Evolutionary conservation across 371 early-diverging fungal species (phyloP).

Genomic region (Cokeromyces recurvatus): DNA sequence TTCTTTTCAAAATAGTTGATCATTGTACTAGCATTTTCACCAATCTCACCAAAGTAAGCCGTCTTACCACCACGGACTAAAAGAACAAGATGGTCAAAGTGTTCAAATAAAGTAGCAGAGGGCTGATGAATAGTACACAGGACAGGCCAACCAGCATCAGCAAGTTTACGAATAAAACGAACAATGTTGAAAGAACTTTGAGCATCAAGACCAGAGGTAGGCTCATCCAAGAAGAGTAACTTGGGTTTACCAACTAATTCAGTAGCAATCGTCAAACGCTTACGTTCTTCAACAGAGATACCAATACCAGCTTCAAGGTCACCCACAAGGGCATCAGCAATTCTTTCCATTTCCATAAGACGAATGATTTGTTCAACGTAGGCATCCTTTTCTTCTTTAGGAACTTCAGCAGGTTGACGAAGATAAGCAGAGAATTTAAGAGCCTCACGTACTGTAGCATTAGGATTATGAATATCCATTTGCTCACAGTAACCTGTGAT

Average conservation of each 20-base stretch:
- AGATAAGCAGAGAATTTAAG: slow-evolving; percentile 69
- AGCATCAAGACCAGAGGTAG: slow-evolving; percentile 76
- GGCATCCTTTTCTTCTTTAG: slow-evolving; percentile 59
- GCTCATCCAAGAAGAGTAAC: slow-evolving; percentile 83
- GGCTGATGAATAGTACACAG: slow-evolving; percentile 91
- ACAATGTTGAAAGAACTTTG: slow-evolving; percentile 71
- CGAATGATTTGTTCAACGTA: slow-evolving; percentile 69
- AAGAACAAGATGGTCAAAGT: slow-evolving; percentile 77
- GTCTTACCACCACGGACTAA: slow-evolving; percentile 76
- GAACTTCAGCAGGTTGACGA: slow-evolving; percentile 58
- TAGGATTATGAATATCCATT: slow-evolving; percentile 72
- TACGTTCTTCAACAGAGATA: slow-evolving; percentile 63
- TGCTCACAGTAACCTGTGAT: slow-evolving; percentile 82
- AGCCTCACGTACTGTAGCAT: slow-evolving; percentile 63
- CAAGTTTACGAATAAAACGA: slow-evolving; percentile 66
- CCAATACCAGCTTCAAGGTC: slow-evolving; percentile 56
- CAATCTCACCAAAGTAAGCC: slow-evolving; percentile 78
- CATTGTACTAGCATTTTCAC: slow-evolving; percentile 47
- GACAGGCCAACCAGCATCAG: slow-evolving; percentile 62
- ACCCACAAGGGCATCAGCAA: slow-evolving; percentile 59
- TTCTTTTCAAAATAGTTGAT: slow-evolving; percentile 62
- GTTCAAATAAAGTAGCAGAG: slow-evolving; percentile 72
- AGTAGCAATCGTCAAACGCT: slow-evolving; percentile 62
- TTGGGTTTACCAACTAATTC: slow-evolving; percentile 76
- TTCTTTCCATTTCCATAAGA: slow-evolving; percentile 60